phyloP scores from a whole-genome alignment of 495 filamentous ascomycete species.

The Hypoxylon rickii region DNA sequence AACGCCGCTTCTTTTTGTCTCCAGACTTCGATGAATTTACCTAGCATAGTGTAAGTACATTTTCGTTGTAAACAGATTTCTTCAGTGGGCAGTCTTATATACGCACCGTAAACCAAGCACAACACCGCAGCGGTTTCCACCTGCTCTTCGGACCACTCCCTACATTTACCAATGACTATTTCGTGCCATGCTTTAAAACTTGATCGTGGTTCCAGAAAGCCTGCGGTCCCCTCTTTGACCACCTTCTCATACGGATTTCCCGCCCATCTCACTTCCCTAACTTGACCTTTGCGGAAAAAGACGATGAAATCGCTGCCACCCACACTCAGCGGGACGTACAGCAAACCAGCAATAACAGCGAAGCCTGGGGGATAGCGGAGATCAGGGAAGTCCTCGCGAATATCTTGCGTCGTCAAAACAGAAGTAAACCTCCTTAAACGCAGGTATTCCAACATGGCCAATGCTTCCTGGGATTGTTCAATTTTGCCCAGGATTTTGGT shows the following conservation, averaged over 20 bases:
- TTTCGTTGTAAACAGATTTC: not conserved
- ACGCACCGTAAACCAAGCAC: conserved; percentile 89
- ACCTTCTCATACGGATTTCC: conserved; percentile 91
- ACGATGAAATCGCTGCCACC: conserved; percentile 87
- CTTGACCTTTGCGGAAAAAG: conserved; percentile 82
- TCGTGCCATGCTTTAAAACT: conserved; percentile 81
- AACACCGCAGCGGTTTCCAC: conserved; percentile 87
- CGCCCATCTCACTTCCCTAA: conserved; percentile 85
- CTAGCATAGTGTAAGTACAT: conserved; percentile 21
- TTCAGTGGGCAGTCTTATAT: too few species aligned
- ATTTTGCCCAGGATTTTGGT: conserved; percentile 83
- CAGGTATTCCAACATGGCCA: conserved; percentile 86
- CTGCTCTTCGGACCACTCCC: conserved; percentile 75
- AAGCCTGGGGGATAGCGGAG: conserved; percentile 82
- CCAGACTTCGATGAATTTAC: conserved; percentile 84
- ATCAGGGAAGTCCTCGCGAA: conserved; percentile 81
- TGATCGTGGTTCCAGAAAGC: conserved; percentile 73
- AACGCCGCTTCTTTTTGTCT: conserved; percentile 85
- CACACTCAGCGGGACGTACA: conserved; percentile 81
- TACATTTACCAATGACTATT: conserved; percentile 72
- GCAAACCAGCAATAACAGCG: conserved; percentile 73
- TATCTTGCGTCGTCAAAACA: conserved; percentile 77
- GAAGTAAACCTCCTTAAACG: conserved; percentile 76
- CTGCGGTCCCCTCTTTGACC: conserved; percentile 67
- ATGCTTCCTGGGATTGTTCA: conserved; percentile 77